phyloP scores from a whole-genome alignment of 1,139 yeast genomes.

The Kodamaea ohmeri region DNA sequence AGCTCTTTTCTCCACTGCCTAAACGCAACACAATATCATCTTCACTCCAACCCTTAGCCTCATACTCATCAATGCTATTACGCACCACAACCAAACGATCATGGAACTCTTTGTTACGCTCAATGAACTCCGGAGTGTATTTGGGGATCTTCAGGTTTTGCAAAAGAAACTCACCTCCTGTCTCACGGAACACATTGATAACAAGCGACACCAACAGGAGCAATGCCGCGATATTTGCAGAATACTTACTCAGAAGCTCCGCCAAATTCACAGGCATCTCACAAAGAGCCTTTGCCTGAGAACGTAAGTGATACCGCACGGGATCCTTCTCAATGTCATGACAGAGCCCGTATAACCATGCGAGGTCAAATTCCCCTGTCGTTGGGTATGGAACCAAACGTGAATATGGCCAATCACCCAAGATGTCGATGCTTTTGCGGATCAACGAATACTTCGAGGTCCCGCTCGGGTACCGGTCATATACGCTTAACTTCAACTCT shows the following conservation, averaged over 20 bases:
- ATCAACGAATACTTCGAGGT: constrained; percentile 49
- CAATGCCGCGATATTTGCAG: constrained; percentile 23
- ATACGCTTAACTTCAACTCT: constrained; percentile 41
- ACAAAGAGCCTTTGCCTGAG: constrained; percentile 39
- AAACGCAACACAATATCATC: constrained; percentile 43
- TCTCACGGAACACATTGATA: constrained; percentile 30
- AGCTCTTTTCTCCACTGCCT: constrained; percentile 16
- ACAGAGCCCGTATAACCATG: constrained; percentile 42
- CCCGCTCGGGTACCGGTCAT: constrained; percentile 53
- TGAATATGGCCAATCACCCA: constrained; percentile 30
- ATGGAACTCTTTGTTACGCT: constrained; percentile 23
- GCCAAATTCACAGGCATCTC: constrained; percentile 34
- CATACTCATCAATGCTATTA: constrained; percentile 30
- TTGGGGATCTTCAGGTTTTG: constrained; percentile 47
- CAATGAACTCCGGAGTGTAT: constrained; percentile 26
- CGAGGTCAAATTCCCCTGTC: constrained; percentile 23
- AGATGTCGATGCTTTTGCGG: constrained; percentile 38
- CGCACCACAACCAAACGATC: constrained; percentile 23
- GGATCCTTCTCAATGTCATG: constrained; percentile 49
- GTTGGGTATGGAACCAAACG: constrained; percentile 24
- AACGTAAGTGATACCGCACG: constrained; percentile 47
- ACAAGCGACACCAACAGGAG: constrained; percentile 31
- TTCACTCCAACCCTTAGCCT: constrained; percentile 38
- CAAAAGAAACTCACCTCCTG: constrained; percentile 37
- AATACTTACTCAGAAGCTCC: constrained; percentile 32